Base-by-base conservation (phyloP, 1,284 basidiomycete genomes). In the Moniliella sp. region DNA sequence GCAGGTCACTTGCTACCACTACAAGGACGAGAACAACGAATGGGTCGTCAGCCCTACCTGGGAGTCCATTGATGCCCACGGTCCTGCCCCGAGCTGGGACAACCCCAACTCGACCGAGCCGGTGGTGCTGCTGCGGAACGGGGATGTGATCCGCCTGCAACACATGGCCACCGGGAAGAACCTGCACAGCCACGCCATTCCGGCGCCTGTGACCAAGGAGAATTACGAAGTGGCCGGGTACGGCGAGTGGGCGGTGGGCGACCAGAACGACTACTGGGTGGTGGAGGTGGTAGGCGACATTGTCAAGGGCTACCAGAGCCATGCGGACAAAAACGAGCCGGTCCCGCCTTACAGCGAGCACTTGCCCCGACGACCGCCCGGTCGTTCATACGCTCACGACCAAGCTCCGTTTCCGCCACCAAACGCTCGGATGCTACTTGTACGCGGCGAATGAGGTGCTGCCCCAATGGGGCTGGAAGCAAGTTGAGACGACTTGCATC, bases 401-500 rank as follows among this genome's bases (percentile, higher is more conserved):
- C 1, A 67, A 82, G 12, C 61, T 97, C 62, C 69, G 88, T 32
- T 75, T 97, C 66, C 70, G 68, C 41, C 86, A 97, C 61, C 57
- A 73, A 35, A 63, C 65, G 21, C 65, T 78, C 8, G 36, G 38
- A 17, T 58, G 55, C 43, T 94, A 94, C 64, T 64, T 97, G 27
- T 71, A 76, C 14, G 86, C 88, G 2, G 78, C 78, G 31, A 93
- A 88, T 57, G 71, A 75, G 1, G 69, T 81, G 27, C 64, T 99
- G 23, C 88, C 91, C 1, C 81, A 91, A 62, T 97, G 88, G 91
- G 88, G 88, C 14, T 99, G 93, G 72, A 94, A 94, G 65, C 91
- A 99, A 65, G 71, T 93, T 37, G 88, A 97, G 62, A 86, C 93
- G 28, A 78, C 75, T 42, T 97, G 91, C 62, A 75, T 76, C 39